phyloP scores from a whole-genome alignment of 805 yeast genomes.

The Saccharomyces kudriavzevii region DNA sequence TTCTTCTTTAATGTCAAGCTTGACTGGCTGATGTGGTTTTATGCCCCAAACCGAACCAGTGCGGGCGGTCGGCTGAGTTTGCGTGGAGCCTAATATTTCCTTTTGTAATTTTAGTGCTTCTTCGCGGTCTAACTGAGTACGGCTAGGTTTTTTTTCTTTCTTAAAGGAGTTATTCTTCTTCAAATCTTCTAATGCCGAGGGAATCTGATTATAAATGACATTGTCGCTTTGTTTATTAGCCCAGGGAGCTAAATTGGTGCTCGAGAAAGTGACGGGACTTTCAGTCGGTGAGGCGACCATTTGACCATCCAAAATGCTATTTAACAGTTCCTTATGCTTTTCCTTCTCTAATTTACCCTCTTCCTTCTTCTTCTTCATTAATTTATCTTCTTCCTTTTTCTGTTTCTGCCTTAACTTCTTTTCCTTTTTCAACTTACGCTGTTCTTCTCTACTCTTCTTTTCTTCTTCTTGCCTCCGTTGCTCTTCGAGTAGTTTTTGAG shows the following conservation, averaged over 20 bases:
- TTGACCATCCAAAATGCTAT: neutral
- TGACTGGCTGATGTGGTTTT: neutral
- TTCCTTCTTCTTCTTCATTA: conserved; percentile 1
- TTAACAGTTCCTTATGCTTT: neutral
- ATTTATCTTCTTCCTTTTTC: conserved; percentile 5
- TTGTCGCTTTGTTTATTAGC: conserved; percentile 11
- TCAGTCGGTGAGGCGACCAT: neutral
- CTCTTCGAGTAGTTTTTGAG: neutral
- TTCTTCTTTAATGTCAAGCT: neutral
- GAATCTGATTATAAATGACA: neutral
- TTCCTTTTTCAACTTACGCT: conserved; percentile 7
- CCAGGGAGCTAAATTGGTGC: conserved; percentile 25
- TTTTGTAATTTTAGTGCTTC: neutral
- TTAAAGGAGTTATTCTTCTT: neutral
- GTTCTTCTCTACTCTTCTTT: conserved; percentile 5
- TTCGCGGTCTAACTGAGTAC: neutral
- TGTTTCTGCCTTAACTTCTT: conserved; percentile 10
- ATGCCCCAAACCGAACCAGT: neutral
- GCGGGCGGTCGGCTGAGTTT: neutral
- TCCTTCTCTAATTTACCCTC: conserved; percentile 1
- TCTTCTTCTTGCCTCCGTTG: conserved; percentile 7
- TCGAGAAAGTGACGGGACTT: neutral
- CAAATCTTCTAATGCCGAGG: neutral
- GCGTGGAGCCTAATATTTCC: neutral
- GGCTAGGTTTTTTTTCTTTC: neutral